Conservation (phyloP, 2,329 filamentous ascomycete genomes). For the Alternaria incomplexa region DNA sequence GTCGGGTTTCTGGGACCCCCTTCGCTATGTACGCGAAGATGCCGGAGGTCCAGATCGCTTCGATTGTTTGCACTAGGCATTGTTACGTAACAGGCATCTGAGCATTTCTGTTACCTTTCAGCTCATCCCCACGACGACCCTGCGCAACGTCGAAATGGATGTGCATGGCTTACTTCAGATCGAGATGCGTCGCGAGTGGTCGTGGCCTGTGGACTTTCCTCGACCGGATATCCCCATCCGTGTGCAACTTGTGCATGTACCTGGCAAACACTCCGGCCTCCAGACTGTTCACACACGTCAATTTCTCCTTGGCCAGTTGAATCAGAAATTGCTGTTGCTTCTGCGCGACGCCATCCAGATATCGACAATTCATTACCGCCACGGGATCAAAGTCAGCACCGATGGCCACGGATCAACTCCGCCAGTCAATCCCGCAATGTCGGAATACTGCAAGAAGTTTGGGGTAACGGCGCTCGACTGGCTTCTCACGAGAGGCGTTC, state of each 20-base stretch:
- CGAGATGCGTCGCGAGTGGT: background rate
- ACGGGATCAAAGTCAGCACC: background rate
- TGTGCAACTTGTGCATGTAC: background rate
- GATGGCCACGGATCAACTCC: background rate
- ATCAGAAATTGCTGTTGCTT: background rate
- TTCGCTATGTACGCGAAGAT: background rate
- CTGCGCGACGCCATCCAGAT: background rate
- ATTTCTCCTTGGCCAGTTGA: background rate
- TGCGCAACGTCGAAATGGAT: background rate
- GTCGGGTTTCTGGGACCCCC: background rate
- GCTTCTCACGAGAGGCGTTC: background rate
- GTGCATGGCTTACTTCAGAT: background rate
- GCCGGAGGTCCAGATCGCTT: background rate
- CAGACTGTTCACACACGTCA: background rate
- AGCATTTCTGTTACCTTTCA: background rate
- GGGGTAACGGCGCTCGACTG: background rate
- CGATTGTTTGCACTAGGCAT: background rate
- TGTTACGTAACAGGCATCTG: background rate
- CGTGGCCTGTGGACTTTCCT: background rate
- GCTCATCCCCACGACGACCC: background rate
- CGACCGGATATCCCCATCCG: background rate
- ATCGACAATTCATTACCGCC: background rate
- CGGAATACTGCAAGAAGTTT: background rate
- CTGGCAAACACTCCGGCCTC: background rate
- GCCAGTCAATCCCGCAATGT: background rate